Percentiles rank a stretch among this genome's conserved stretches.
These are phyloP conservation scores for Colletotrichum ledebouriae DNA, from an alignment of 2,329 filamentous ascomycete genomes.

Conservation along the genomic window DNA sequence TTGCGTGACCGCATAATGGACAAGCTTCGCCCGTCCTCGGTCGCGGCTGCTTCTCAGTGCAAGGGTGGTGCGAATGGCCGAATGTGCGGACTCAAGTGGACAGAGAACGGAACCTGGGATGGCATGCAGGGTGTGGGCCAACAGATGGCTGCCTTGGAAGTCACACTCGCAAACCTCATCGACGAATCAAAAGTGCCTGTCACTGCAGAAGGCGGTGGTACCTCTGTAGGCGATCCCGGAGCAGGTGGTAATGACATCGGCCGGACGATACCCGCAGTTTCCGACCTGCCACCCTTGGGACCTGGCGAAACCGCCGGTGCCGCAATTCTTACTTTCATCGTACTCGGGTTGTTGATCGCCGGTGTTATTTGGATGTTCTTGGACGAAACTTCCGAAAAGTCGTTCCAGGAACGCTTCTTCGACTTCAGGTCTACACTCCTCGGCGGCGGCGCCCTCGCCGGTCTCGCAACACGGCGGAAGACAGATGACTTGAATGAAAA, in stretches of 20 bases:
- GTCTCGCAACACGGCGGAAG: constrained; percentile 15
- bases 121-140: constrained; percentile 74
- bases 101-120: constrained; percentile 66
- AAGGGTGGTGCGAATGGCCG: constrained; percentile 67
- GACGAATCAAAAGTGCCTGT: constrained; percentile 53
- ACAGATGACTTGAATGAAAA: constrained; percentile 38
- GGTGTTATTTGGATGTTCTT: constrained; percentile 64
- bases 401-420: constrained; percentile 50
- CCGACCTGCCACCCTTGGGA: constrained; percentile 51
- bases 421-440: constrained; percentile 44
- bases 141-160: constrained; percentile 78
- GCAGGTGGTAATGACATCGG: constrained; percentile 63
- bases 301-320: constrained; percentile 77
- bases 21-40: constrained; percentile 67
- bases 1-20: constrained; percentile 67
- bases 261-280: constrained; percentile 48
- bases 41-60: constrained; percentile 70
- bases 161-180: constrained; percentile 73
- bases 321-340: constrained; percentile 71
- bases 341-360: constrained; percentile 67
- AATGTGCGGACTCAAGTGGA: constrained; percentile 74
- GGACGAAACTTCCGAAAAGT: constrained; percentile 60
- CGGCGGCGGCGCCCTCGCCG: constrained; percentile 27
- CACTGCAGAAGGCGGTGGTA: constrained; percentile 69
- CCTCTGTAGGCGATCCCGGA: constrained; percentile 61